Base-by-base conservation (phyloP, 495 filamentous ascomycete genomes). In the Astrothelium macrocarpum region DNA sequence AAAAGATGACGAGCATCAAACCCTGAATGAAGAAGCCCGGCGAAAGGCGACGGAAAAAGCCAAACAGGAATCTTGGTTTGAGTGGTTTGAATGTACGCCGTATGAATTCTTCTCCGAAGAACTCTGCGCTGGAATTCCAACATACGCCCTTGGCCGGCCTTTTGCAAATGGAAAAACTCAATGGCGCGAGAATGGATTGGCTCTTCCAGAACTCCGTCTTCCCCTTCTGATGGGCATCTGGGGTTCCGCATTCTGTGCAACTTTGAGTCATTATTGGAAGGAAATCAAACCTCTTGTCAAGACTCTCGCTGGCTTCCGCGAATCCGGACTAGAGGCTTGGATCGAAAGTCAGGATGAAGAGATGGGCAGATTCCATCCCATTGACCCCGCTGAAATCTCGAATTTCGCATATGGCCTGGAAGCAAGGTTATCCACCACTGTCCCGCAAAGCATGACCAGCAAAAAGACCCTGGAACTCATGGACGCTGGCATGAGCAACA, bases 81-180 rank as follows among this genome's bases (percentile, higher is more conserved):
- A 98, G 69, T 98, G 94, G 94, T 97, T 96, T 67, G 94, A 98
- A 67, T 76, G 92, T 63, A 95, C 90, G 0, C 94, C 94, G 0
- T 98, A 95, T 67, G 94, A 98, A 74, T 86, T 98, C 68, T 97
- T 91, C 74, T 96, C 90, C 71, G 94, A 98, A 72, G 94, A 97
- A 65, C 85, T 89, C 32, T 78, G 80, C 59, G 93, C 93, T 20
- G 92, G 94, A 14, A 97, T 98, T 64, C 94, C 94, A 0, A 95
- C 89, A 0, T 98, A 92, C 91, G 88, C 90, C 9, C 76, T 98
- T 63, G 94, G 94, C 25, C 81, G 94, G 49, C 84, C 84, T 56
- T 98, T 96, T 74, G 71, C 88, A 32, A 79, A 81, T 59, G 94
- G 94, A 46, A 70, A 72, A 34, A 87, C 87, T 61, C 73, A 85